Base-by-base conservation (phyloP, 2,329 filamentous ascomycete genomes). In the Fusarium sp. region DNA sequence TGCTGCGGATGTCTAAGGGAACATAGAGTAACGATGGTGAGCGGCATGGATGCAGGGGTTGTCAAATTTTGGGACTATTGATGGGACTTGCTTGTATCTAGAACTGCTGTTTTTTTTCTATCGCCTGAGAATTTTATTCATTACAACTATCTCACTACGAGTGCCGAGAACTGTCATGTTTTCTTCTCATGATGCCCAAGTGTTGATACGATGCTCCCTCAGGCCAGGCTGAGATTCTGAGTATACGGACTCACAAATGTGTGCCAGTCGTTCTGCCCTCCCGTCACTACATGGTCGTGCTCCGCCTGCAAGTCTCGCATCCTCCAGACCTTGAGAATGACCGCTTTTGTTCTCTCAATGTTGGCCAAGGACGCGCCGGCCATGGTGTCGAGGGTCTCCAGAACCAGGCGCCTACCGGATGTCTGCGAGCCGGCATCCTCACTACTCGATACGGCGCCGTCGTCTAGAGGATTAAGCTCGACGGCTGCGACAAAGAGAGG, bases 271-370 rank as follows among this genome's bases (percentile, higher is more conserved):
- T 79, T 80, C 1, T 10, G 35, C 4, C 63, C 65, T 0, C 30
- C 10, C 7, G 63, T 14, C 3, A 4, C 37, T 6, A 45, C 25
- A 0, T 63, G 10, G 3, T 69, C 72, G 3, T 68, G 59, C 4
- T 72, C 43, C 3, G 73, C 50, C 14, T 74, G 47, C 2, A 80
- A 56, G 25, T 87, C 85, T 25, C 86, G 80, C 50, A 82, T 82
- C 65, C 84, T 82, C 86, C 86, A 87, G 12, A 87, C 81, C 52
- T 85, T 86, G 11, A 83, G 80, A 61, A 87, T 86, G 4, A 87
- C 86, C 1, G 84, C 82, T 12, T 84, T 79, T 9, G 85, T 86
- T 22, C 84, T 81, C 11, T 82, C 80, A 8, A 87, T 81, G 54
- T 87, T 87, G 1, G 76, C 79, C 1, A 86, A 77, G 2, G 84